Evolutionary conservation across 176 grass and related monocot species (phyloP), one percentile per base, ranked within the genome.

Genomic region (Phoenix roebelenii): DNA sequence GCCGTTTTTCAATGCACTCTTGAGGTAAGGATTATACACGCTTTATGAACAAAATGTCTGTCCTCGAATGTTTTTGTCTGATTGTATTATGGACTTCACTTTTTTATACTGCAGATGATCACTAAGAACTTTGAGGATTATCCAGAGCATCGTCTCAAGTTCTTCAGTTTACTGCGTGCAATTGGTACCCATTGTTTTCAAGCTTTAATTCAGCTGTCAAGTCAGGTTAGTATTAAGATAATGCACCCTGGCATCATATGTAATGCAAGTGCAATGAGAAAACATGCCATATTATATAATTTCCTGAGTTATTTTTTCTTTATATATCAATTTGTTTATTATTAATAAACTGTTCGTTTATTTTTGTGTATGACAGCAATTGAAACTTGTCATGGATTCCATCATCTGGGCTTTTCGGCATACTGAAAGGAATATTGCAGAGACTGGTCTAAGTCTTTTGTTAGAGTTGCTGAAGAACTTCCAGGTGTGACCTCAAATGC

Each of bases 41-140:
- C 50, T 7, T 24, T 22, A 17, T 7, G 7, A 0, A 12, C n/a
- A 18, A 23, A 39, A 54, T 44, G 15, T 44, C 5, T 18, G 29
- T 53, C 22, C 1, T 52, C 25, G 26, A 44, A 2, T 10, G 7
- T 28, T 49, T 0, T 35, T 55, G 7, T 35, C 22, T 23, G 15
- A 32, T 50, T 22, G 59, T 4, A 4, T 15, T 35, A 68, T 57
- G 49, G 54, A 49, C 29, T 69, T 5, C 73, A 69, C 55, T 22
- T 74, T 0, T 83, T 9, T 29, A 67, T 74, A 44, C 55, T 57
- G 19, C 65, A 99, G 94, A 99, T 99, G 94, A 99, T 99, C 49
- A 99, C 94, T 25, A 92, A 89, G 62, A 99, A 99, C 68, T 99
- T 99, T 12, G 94, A 99, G 63, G 94, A 99, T 72, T 99, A 99